Evolutionary conservation across 306 rosid genomes (phyloP).

Genomic region (Erythrophleum fordii): DNA sequence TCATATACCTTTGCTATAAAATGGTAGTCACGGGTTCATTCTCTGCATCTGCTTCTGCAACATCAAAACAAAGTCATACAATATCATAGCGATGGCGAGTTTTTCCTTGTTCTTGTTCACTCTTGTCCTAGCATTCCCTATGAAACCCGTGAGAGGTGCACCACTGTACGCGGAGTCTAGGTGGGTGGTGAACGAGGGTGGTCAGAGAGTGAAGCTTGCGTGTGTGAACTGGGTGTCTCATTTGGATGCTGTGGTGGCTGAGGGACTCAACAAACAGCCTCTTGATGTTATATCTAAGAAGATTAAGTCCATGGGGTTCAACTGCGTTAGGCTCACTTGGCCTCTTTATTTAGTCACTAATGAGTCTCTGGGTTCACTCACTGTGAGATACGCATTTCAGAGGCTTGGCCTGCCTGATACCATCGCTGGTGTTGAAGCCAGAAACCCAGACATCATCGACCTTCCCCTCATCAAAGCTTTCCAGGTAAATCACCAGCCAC

Average conservation of each 20-base stretch:
- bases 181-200: slow-evolving; percentile 74
- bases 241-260: slow-evolving; percentile 73
- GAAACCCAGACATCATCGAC: slow-evolving; percentile 74
- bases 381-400: slow-evolving; percentile 78
- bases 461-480: slow-evolving; percentile 71
- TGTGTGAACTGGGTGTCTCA: slow-evolving; percentile 93
- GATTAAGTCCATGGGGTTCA: slow-evolving; percentile 73
- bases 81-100: not conserved
- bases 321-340: slow-evolving; percentile 97
- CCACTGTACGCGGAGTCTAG: slow-evolving; percentile 66
- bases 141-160: slow-evolving; percentile 24
- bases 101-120: not conserved
- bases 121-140: not conserved
- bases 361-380: slow-evolving; percentile 60
- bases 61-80: too few species aligned
- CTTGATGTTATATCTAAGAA: slow-evolving; percentile 59
- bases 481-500: slow-evolving; percentile 46
- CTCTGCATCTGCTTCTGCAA: too few species aligned
- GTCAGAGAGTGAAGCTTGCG: slow-evolving; percentile 79
- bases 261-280: slow-evolving; percentile 86
- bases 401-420: slow-evolving; percentile 54
- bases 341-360: slow-evolving; percentile 67
- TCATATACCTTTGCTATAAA: not conserved
- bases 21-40: not conserved
- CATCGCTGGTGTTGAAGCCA: slow-evolving; percentile 54